Base-by-base conservation (phyloP, 495 filamentous ascomycete species). In the Cudoniella acicularis region DNA sequence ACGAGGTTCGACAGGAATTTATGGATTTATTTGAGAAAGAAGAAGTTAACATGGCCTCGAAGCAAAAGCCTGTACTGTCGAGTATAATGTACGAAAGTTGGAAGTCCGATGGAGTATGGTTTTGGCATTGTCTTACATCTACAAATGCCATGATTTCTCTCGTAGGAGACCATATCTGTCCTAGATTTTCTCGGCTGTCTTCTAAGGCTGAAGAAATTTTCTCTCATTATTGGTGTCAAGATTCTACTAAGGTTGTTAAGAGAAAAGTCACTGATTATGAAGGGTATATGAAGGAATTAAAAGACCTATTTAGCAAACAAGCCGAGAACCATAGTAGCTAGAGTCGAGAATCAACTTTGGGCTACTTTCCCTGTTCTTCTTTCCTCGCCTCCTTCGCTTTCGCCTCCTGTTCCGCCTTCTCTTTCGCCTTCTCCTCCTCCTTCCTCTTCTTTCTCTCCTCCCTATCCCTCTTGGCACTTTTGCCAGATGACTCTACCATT, bases 81-180 rank as follows among this genome's bases (percentile, higher is more conserved):
- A 23, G 18, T 16, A 61, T 61, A 43, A 55, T 61, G 46, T 25
- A 56, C 48, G 46, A 61, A 21, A 21, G 52, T 17, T 61, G 47
- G 58, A 27, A 61, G 30, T 61, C 58, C n/a, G 58, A 27, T 17
- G 52, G 27, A 51, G 52, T 61, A 55, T 61, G 52, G 58, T 61
- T 61, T 51, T 61, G 58, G 46, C 26, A 22, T 56, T 55, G 42
- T 56, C 23, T 61, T 56, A 55, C 45, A 26, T 61, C 58, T 56
- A 50, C 57, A 25, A 68, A 70, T 54, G 62, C 63, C 25, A 64
- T 67, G 69, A 27, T 55, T 40, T 59, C 59, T 53, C 54, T 69
- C 27, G 25, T 72, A 16, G 59, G 62, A 48, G 21, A 62, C 47
- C 60, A 68, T 60, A 52, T 72, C 17, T 50, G 52, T 41, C 69